Base-by-base conservation (phyloP, 257 asterid genomes). In the Nicotiana noctiflora region DNA sequence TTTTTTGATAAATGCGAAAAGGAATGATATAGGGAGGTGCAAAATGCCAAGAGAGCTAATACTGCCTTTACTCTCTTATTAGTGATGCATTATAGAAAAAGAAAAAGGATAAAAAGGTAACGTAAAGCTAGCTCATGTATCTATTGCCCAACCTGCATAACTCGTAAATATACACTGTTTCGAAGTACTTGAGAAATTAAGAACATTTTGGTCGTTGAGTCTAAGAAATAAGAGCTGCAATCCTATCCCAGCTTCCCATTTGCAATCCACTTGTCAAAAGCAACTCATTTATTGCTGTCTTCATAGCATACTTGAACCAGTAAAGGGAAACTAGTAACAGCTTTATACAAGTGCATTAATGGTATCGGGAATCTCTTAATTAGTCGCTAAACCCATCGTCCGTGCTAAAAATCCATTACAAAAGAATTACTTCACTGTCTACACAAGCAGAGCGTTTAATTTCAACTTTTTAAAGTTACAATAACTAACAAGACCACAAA, bases 401-500 rank as follows among this genome's bases (percentile, higher is more conserved):
- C 70, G 62, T 62, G 62, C 21, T 14, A 55, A 79, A 34, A 74
- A 37, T 25, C 59, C 76, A 40, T 49, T 61, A 79, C 60, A n/a
- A 51, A 84, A 84, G 75, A 82, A 78, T 68, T 56, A 29, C 15
- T 70, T 65, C 51, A 56, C 19, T 79, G 65, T 67, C 79, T 76
- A 46, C 83, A 52, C 51, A 65, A 51, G 65, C 53, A 21, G 44
- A 25, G 62, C 2, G 64, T 66, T 60, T 60, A 37, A 55, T 37
- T 34, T 78, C 63, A 23, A 21, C 44, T 61, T 66, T 76, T 77
- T 75, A 63, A 75, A 81, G 59, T 81, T 65, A 83, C 85, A 85
- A 75, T 76, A 84, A 82, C 83, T 82, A 85, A 79, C 76, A 70
- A 81, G 80, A 82, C 80, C 81, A 74, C 75, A 85, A 82, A 52